Evolutionary conservation across 2,329 filamentous ascomycete genomes (phyloP), one percentile per base, ranked within the genome.

Genomic region (Diaporthe nobilis): DNA sequence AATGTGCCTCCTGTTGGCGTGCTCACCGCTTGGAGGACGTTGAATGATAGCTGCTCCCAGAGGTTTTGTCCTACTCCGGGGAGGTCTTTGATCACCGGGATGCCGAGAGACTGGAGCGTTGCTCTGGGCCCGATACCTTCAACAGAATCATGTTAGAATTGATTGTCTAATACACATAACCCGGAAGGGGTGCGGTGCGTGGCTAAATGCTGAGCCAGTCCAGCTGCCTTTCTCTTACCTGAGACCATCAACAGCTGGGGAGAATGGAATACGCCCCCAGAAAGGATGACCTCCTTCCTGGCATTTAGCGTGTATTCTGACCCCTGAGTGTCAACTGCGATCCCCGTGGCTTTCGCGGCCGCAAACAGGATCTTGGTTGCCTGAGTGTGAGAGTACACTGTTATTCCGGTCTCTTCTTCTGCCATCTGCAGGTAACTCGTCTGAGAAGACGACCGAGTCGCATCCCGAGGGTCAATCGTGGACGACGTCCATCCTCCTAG

Each of bases 231-330:
- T 22, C 6, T 10, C 70, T 72, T 37, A 61, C 70, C 49, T 12
- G 80, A 81, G 2, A 82, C 76, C 79, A 81, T 80, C 3, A 82
- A 76, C 6, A 82, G 78, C 71, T 87, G 85, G 0, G 85, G 86
- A 0, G 83, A 85, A 55, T 85, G 83, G 73, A 86, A 85, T 1
- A 60, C 70, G 20, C 70, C 70, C 2, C 25, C 70, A 20, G 70
- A 72, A 2, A 72, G 39, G 12, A 72, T 49, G 34, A 72, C 70
- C 12, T 72, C 70, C 25, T 61, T 72, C 4, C 25, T 39, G 4
- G 55, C 55, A 17, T 1, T 61, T 17, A 72, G 39, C 12, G 34
- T 60, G 20, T 34, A 61, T 15, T 4, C 34, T 1, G n/a, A 17
- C 12, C 55, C 70, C 15, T 72, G 53, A 15, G 34, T 65, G 1